A percentile compares a stretch with the other conserved stretches of the same genome.
phyloP scores from a whole-genome alignment of 164 flowering plant genomes.

The Paratinospora sagittata region DNA sequence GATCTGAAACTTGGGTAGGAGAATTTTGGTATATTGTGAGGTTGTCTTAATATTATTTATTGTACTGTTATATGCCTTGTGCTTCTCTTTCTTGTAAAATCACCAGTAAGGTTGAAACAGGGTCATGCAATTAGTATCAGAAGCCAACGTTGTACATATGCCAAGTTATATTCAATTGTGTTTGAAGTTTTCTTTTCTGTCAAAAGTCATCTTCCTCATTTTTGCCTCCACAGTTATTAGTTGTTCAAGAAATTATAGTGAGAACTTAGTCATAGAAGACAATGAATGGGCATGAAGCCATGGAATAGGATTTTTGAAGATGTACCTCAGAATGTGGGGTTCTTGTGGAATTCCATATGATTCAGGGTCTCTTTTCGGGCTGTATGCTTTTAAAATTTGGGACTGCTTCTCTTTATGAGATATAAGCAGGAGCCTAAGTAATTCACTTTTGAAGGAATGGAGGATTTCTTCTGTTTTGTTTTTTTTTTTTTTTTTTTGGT shows the following conservation, averaged over 20 bases:
- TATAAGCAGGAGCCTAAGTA: too few species aligned
- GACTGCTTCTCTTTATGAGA: too few species aligned
- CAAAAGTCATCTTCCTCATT: background rate
- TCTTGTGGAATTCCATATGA: background rate
- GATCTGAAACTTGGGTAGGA: slow-evolving; percentile 3
- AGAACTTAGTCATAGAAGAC: background rate
- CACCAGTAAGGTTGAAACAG: background rate
- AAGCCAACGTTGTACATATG: background rate
- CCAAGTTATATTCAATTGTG: background rate
- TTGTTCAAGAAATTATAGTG: background rate
- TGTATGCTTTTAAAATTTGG: too few species aligned
- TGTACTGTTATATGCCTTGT: background rate
- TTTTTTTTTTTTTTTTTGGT: too few species aligned
- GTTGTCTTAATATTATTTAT: background rate
- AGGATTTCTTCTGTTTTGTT: too few species aligned
- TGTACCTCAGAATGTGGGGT: background rate
- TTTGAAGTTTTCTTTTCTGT: too few species aligned
- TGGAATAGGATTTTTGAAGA: too few species aligned
- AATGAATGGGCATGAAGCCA: background rate
- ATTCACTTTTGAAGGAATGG: too few species aligned
- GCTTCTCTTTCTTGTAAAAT: background rate
- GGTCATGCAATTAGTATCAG: background rate
- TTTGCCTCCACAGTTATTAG: background rate
- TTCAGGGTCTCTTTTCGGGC: too few species aligned
- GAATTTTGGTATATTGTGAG: background rate